Conservation (phyloP, 495 filamentous ascomycete genomes). For the Hypoxylon subgilvum region DNA sequence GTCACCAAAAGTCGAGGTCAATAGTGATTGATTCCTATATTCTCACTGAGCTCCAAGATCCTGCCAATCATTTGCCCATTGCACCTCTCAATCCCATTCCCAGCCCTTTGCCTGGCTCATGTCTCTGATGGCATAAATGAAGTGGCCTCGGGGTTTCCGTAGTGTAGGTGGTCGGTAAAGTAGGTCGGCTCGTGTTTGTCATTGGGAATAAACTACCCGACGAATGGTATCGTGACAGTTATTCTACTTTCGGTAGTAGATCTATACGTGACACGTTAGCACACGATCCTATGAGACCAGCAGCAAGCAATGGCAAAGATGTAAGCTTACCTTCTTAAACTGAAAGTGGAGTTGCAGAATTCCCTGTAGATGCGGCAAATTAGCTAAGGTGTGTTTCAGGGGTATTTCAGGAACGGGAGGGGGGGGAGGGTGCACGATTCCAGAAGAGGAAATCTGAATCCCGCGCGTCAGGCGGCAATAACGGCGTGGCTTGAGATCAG, state of each 20-base stretch:
- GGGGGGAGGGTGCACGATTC: slow-evolving; percentile 11
- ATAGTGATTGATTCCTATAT: slow-evolving; percentile 6
- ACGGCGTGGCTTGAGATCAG: slow-evolving; percentile 27
- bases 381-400: slow-evolving; percentile 25
- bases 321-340: slow-evolving; percentile 75
- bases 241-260: slow-evolving; percentile 69
- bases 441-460: slow-evolving; percentile 23
- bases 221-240: slow-evolving; percentile 28
- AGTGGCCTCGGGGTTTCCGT: background rate
- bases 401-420: slow-evolving; percentile 15
- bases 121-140: background rate
- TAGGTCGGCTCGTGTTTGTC: background rate
- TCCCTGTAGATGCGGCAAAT: slow-evolving; percentile 61
- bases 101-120: background rate
- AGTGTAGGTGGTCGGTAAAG: slow-evolving; percentile 3
- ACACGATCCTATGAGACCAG: background rate
- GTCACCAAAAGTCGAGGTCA: slow-evolving; percentile 13
- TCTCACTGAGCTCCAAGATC: background rate
- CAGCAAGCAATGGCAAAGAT: too few relatives aligned
- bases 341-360: slow-evolving; percentile 98
- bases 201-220: background rate
- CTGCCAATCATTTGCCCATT: slow-evolving; percentile 1
- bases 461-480: slow-evolving; percentile 17
- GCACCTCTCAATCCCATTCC: too few relatives aligned
- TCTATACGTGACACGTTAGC: slow-evolving; percentile 57